Conservation (phyloP, 129 eudicot species). For the Centrapalus pauciflorus region DNA sequence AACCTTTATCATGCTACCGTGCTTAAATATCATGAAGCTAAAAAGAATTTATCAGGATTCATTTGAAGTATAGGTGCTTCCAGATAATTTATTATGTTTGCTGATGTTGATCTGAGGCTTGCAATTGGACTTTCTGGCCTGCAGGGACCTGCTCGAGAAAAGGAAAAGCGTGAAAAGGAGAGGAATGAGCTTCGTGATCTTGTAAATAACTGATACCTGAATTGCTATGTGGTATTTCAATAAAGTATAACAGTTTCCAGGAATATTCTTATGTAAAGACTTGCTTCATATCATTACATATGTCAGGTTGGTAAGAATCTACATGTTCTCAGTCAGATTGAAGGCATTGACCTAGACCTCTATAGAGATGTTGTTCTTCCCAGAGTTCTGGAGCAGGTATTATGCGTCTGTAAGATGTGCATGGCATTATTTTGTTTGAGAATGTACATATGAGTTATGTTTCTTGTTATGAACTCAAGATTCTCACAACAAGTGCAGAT, state of each 20-base stretch:
- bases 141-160: conserved; percentile 94
- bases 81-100: conserved; percentile 38
- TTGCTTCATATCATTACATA: conserved; percentile 22
- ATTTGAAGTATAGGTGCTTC: conserved; percentile 39
- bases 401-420: neutral
- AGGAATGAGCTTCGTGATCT: conserved; percentile 99
- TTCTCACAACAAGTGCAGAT: conserved; percentile 44
- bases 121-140: conserved; percentile 50
- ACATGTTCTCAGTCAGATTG: conserved; percentile 97
- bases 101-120: conserved; percentile 46
- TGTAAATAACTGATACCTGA: conserved; percentile 43
- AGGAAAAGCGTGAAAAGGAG: conserved; percentile 93
- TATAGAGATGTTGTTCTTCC: conserved; percentile 91
- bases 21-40: conserved; percentile 29
- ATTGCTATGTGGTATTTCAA: conserved; percentile 3
- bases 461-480: conserved; percentile 17
- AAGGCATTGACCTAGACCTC: conserved; percentile 94
- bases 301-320: conserved; percentile 93
- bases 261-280: conserved; percentile 24
- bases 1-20: conserved; percentile 9
- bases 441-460: neutral
- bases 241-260: neutral
- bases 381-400: conserved; percentile 89
- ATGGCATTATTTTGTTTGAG: neutral
- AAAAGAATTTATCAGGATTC: conserved; percentile 31